Evolutionary conservation across 2,329 filamentous ascomycete genomes (phyloP).

Genomic region (Cryoendolithus antarcticus): DNA sequence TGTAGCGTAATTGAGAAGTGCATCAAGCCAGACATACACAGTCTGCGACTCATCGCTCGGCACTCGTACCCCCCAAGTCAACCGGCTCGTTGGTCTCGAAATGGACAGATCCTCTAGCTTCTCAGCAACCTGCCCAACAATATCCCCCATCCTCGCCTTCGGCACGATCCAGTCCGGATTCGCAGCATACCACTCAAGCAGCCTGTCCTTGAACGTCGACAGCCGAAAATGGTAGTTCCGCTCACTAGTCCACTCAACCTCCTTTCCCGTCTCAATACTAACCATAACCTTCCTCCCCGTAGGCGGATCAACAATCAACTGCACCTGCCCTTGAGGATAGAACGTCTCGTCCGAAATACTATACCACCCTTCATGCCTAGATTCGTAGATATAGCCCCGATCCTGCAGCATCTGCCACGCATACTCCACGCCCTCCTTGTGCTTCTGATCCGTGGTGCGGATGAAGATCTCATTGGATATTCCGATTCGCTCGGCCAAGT

Average conservation of each 20-base stretch:
- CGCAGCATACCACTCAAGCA: slow-evolving; percentile 66
- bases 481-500: slow-evolving; percentile 56
- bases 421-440: slow-evolving; percentile 73
- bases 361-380: slow-evolving; percentile 90
- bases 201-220: slow-evolving; percentile 63
- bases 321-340: slow-evolving; percentile 66
- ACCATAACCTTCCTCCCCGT: slow-evolving; percentile 76
- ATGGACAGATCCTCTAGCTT: slow-evolving; percentile 80
- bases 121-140: slow-evolving; percentile 62
- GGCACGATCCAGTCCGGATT: slow-evolving; percentile 74
- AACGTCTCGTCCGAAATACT: slow-evolving; percentile 94
- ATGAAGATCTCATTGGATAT: slow-evolving; percentile 79
- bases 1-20: slow-evolving; percentile 85
- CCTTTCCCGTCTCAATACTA: slow-evolving; percentile 68
- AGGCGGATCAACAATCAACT: slow-evolving; percentile 60
- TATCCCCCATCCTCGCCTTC: slow-evolving; percentile 58
- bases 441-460: slow-evolving; percentile 73
- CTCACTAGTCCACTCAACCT: slow-evolving; percentile 90
- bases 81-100: slow-evolving; percentile 64
- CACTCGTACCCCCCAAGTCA: slow-evolving; percentile 81
- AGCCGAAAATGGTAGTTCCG: slow-evolving; percentile 90
- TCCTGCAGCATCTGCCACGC: slow-evolving; percentile 77
- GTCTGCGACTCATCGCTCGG: slow-evolving; percentile 76
- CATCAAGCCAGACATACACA: slow-evolving; percentile 97
- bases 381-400: slow-evolving; percentile 66